phyloP scores from a whole-genome alignment of 2,329 filamentous ascomycete species.

The Hypomyces rosellus region DNA sequence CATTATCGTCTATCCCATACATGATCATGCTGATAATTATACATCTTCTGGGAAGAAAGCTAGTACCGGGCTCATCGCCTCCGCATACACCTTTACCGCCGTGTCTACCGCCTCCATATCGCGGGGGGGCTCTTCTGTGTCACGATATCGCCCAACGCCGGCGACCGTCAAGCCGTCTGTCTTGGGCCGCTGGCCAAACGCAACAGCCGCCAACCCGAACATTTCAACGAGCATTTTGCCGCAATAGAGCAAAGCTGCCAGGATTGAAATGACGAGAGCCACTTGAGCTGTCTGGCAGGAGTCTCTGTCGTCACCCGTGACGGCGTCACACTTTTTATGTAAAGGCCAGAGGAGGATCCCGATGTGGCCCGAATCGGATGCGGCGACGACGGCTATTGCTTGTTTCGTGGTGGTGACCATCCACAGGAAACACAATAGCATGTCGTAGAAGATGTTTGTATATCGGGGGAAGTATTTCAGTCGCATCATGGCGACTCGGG shows the following conservation, averaged over 20 bases:
- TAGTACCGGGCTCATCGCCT: constrained; percentile 25
- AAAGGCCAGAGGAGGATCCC: neutral
- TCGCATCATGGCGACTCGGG: constrained; percentile 18
- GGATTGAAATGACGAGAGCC: neutral
- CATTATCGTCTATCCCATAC: too few species aligned
- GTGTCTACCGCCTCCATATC: neutral
- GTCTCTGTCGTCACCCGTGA: neutral
- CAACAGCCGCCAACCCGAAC: neutral
- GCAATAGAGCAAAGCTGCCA: neutral
- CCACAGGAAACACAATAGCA: constrained; percentile 23
- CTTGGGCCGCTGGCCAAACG: neutral
- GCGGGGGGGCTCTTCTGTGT: neutral
- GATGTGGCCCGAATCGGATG: neutral
- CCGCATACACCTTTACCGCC: constrained; percentile 5
- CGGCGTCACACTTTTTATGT: neutral
- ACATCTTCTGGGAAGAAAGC: constrained; percentile 23
- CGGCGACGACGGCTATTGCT: neutral
- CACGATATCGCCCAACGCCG: neutral
- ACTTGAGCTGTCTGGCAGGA: neutral
- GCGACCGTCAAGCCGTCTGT: neutral
- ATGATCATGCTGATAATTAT: too few species aligned
- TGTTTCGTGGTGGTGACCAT: constrained; percentile 16
- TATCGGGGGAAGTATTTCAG: constrained; percentile 19
- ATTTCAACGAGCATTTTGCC: neutral
- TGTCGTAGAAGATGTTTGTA: constrained; percentile 23